phyloP scores from a whole-genome alignment of 2,329 filamentous ascomycete species.

The Aspergillus sclerotialis region DNA sequence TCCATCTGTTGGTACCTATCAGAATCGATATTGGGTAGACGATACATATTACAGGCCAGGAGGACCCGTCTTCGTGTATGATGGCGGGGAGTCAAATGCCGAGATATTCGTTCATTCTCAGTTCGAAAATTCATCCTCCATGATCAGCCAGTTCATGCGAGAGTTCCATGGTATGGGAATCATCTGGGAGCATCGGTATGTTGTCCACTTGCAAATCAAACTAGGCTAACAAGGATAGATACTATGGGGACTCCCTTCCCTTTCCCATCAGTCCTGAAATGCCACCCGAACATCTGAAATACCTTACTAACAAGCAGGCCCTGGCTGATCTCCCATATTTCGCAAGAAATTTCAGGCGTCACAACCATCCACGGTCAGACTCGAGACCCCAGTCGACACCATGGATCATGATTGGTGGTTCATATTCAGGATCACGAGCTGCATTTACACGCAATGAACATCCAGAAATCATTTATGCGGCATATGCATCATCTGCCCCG shows the following conservation, averaged over 20 bases:
- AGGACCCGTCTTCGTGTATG: constrained; percentile 45
- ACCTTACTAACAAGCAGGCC: constrained; percentile 37
- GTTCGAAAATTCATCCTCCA: constrained; percentile 20
- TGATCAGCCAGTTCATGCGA: constrained; percentile 24
- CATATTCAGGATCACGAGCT: constrained; percentile 39
- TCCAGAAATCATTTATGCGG: constrained; percentile 35
- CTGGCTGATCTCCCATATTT: constrained; percentile 41
- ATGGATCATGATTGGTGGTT: constrained; percentile 43
- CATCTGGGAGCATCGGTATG: constrained; percentile 38
- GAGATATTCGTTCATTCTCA: constrained; percentile 34
- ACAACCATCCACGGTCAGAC: too few relatives aligned
- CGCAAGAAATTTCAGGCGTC: constrained; percentile 33
- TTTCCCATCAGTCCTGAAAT: constrained; percentile 30
- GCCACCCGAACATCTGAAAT: constrained; percentile 33
- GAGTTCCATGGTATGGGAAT: constrained; percentile 34
- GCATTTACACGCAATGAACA: constrained; percentile 39
- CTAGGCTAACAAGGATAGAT: too few relatives aligned
- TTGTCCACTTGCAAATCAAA: too few relatives aligned
- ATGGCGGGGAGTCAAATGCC: constrained; percentile 41
- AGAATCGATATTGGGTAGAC: constrained; percentile 51
- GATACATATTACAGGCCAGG: constrained; percentile 48
- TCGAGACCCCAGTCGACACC: constrained; percentile 35
- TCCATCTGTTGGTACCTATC: constrained; percentile 42
- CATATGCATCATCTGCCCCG: constrained; percentile 36
- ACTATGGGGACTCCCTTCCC: constrained; percentile 37